phyloP scores from a whole-genome alignment of 257 asterid genomes.

The Solanum stenotomum region DNA sequence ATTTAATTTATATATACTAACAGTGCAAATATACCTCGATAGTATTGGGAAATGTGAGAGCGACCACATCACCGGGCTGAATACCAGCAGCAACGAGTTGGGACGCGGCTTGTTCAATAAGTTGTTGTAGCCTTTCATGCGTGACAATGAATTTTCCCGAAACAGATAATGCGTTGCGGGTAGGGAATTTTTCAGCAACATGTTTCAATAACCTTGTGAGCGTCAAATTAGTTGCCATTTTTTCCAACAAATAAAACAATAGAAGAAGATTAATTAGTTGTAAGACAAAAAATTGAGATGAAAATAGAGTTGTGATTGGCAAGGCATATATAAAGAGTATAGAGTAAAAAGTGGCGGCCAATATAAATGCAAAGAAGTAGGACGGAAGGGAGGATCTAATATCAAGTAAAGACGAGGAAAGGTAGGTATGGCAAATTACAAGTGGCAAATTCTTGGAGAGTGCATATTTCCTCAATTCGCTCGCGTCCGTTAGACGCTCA shows the following conservation, averaged over 20 bases:
- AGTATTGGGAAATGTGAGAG: slow-evolving; percentile 86
- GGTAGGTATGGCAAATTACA: background rate
- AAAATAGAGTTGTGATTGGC: background rate
- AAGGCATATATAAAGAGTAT: background rate
- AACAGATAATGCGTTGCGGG: slow-evolving; percentile 60
- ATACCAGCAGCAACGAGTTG: slow-evolving; percentile 76
- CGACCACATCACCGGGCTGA: slow-evolving; percentile 71
- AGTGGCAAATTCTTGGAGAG: background rate
- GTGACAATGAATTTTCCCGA: slow-evolving; percentile 66
- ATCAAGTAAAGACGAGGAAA: background rate
- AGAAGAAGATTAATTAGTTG: background rate
- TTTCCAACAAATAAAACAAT: background rate
- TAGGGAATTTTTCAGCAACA: slow-evolving; percentile 49
- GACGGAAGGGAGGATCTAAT: background rate
- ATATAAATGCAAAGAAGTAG: background rate
- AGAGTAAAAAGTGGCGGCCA: background rate
- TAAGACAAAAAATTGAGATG: background rate
- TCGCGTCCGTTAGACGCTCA: too few relatives aligned
- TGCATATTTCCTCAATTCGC: background rate
- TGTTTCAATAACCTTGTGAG: slow-evolving; percentile 49
- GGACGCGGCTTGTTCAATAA: slow-evolving; percentile 69
- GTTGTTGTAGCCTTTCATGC: slow-evolving; percentile 42
- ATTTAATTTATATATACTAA: background rate
- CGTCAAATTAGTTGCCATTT: slow-evolving; percentile 14
- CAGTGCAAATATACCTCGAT: slow-evolving; percentile 43